Conservation (phyloP, 2,329 filamentous ascomycete genomes). For the Ambrosiella xylebori region DNA sequence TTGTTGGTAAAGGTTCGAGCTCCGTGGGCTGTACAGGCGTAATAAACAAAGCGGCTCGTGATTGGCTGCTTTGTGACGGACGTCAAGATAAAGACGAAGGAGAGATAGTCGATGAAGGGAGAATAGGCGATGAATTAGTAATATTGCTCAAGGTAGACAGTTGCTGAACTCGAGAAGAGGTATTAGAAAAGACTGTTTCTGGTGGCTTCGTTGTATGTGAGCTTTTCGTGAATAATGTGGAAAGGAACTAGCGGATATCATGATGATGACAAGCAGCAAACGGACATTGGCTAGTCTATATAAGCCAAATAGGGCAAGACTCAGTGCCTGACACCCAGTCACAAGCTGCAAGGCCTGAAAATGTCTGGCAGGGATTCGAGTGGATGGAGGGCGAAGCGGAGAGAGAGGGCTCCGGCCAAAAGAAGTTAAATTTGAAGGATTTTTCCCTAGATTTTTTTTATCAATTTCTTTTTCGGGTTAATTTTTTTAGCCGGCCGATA, state of each 20-base stretch:
- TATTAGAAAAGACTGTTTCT: background rate
- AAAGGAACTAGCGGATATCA: slow-evolving; percentile 16
- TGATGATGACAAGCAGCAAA: slow-evolving; percentile 6
- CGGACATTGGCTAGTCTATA: slow-evolving; percentile 12
- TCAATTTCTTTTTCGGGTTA: background rate
- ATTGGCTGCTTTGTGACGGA: background rate
- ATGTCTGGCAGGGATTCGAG: background rate
- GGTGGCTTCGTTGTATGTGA: background rate
- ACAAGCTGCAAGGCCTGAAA: background rate
- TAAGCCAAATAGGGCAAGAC: slow-evolving; percentile 4
- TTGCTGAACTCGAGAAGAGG: background rate
- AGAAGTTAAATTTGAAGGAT: background rate
- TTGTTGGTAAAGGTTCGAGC: background rate
- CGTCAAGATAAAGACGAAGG: slow-evolving; percentile 1
- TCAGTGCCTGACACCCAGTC: slow-evolving; percentile 1
- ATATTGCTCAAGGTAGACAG: background rate
- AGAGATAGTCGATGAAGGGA: background rate
- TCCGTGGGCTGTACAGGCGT: background rate
- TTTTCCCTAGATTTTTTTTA: background rate
- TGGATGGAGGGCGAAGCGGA: background rate
- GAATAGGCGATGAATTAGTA: background rate
- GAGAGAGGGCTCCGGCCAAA: background rate
- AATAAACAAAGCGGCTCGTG: background rate
- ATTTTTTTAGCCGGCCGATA: background rate
- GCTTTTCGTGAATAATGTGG: slow-evolving; percentile 12